Evolutionary conservation across 352 stramenopile species (phyloP), one percentile per base, ranked within the genome.

Genomic region (Pythium aphanidermatum): DNA sequence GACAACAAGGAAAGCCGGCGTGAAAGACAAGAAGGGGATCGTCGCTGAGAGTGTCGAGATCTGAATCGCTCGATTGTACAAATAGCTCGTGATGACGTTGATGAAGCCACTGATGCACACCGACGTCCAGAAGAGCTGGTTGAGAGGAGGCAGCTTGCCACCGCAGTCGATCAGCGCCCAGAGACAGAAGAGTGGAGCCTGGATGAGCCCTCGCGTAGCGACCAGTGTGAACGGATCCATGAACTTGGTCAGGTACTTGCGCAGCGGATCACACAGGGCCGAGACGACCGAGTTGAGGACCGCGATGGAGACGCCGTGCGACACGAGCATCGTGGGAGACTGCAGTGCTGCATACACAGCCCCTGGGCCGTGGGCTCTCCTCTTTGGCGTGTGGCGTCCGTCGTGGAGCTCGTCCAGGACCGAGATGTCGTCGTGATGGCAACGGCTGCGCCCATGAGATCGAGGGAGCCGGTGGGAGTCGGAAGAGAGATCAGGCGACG

Each of bases 211-310:
- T 27, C 78, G 75, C 42, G 68, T 51, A 1, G 78, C 78, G 24
- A 90, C 78, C 17, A 90, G 50, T 55, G 79, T 73, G 59, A 90
- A 90, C 39, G 78, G 78, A 47, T 90, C 74, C 75, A 90, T 86
- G 60, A 84, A 90, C 41, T 64, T 67, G 31, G 78, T 90, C 56
- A 90, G 55, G 48, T 90, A 86, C 70, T 90, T 90, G 69, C 78
- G 78, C 69, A 90, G 57, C 45, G 78, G 78, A 51, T 90, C 78
- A 41, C 73, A 86, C 12, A 90, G 67, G 41, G 78, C 78, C 36
- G 83, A 88, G 20, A 88, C 76, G 27, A 86, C 60, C 37, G 78
- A 90, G 63, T 86, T 90, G 49, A 90, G 60, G 24, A 90, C 63
- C 16, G 78, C 78, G 57, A 90, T 85, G 21, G 67, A 86, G 20